Percentiles rank a stretch among this genome's conserved stretches.
Evolutionary conservation across 148 eudicot genomes (phyloP).

Genomic region (Fagopyrum homotropicum): DNA sequence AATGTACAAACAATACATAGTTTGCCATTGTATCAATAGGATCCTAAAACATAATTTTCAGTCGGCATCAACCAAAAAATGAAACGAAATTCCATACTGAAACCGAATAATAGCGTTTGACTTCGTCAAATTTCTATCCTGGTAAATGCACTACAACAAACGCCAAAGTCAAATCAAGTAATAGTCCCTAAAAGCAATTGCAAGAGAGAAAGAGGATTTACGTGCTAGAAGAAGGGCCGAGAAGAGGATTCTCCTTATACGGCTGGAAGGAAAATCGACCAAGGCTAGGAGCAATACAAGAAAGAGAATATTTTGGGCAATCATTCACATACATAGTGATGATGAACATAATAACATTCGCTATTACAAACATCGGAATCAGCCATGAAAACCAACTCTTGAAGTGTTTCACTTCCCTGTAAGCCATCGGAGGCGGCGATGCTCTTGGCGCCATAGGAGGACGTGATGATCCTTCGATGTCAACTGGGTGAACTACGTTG

Average conservation of each 20-base stretch:
- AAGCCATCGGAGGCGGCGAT: conserved; percentile 4
- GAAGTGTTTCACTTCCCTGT: conserved; percentile 29
- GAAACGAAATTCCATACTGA: neutral
- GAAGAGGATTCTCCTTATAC: conserved; percentile 72
- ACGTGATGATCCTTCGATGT: neutral
- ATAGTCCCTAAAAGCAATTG: neutral
- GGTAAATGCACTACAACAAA: neutral
- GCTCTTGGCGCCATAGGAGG: neutral
- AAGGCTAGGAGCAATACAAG: conserved; percentile 45
- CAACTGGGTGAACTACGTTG: conserved; percentile 9
- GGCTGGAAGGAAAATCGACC: conserved; percentile 85
- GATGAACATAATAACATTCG: conserved; percentile 42
- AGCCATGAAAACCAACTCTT: conserved; percentile 65
- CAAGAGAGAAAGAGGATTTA: conserved; percentile 24
- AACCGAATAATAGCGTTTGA: neutral
- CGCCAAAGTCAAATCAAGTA: neutral
- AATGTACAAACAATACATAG: neutral
- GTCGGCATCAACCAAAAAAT: neutral
- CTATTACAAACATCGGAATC: conserved; percentile 49
- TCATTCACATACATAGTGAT: conserved; percentile 75
- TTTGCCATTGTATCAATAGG: neutral
- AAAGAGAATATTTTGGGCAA: conserved; percentile 54
- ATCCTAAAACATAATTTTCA: neutral
- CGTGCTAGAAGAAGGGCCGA: conserved; percentile 87
- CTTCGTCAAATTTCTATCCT: neutral